These are phyloP conservation scores for Ophiosphaerella korrae DNA, from an alignment of 2,329 filamentous ascomycete species.

Conservation along the genomic window DNA sequence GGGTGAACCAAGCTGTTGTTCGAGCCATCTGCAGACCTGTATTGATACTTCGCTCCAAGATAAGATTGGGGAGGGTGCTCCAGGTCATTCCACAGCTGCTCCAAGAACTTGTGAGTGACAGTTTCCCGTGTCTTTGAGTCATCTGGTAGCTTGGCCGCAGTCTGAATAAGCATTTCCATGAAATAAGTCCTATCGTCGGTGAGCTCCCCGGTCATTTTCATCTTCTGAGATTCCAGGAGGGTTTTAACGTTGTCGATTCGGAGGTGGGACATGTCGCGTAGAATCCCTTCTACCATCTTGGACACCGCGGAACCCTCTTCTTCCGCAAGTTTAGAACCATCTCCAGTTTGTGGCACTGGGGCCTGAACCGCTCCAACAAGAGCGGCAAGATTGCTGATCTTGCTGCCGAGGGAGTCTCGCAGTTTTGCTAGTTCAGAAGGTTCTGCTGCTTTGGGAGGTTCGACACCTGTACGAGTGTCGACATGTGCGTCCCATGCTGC, in stretches of 20 bases:
- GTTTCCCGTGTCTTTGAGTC: conserved; percentile 45
- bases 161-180: conserved; percentile 63
- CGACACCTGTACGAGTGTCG: conserved; percentile 37
- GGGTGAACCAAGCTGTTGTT: conserved; percentile 66
- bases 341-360: conserved; percentile 48
- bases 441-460: conserved; percentile 36
- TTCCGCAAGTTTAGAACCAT: conserved; percentile 48
- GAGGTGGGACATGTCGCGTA: conserved; percentile 42
- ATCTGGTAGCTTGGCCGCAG: conserved; percentile 51
- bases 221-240: conserved; percentile 42
- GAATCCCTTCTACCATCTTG: conserved; percentile 40
- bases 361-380: conserved; percentile 36
- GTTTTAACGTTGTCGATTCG: conserved; percentile 44
- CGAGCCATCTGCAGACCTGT: conserved; percentile 56
- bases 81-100: conserved; percentile 55
- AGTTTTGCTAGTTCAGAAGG: conserved; percentile 41
- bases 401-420: conserved; percentile 32
- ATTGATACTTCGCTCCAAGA: conserved; percentile 52
- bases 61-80: conserved; percentile 55
- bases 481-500: conserved; percentile 35
- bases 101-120: conserved; percentile 53
- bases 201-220: conserved; percentile 55
- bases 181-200: conserved; percentile 67
- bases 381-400: conserved; percentile 35
- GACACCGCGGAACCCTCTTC: conserved; percentile 39